Base-by-base conservation (phyloP, 2,329 filamentous ascomycete genomes). In the Xylaria polymorpha region DNA sequence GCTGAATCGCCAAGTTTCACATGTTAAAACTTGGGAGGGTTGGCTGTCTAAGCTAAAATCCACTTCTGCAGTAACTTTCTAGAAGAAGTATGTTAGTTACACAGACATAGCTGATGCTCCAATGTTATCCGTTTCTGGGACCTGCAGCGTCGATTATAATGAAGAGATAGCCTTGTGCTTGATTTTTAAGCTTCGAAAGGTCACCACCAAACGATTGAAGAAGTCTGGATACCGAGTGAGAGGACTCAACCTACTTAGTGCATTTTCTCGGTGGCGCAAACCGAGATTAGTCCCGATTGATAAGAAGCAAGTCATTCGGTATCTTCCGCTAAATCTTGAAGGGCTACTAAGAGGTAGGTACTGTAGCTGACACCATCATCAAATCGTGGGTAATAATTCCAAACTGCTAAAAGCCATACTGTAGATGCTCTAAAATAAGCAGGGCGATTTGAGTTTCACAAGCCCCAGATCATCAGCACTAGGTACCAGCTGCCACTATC, bases 371-470 rank as follows among this genome's bases (percentile, higher is more conserved):
- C 55, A 39, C 55, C 32, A 43, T 57, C 55, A 29, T n/a, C 37
- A 37, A 57, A 57, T 57, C 14, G 10, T 14, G 29, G 55, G 29
- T 6, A 32, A 53, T 57, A 57, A 29, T 14, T 43, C 37, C 55
- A 25, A 29, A 18, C 12, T 25, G 14, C 37, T 18, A 20, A 15
- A 43, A 37, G 10, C 7, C 35, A 37, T 7, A 29, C n/a, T 37
- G n/a, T n/a, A 14, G 3, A 37, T 35, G 32, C 50, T 57, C 55
- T 57, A 57, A 57, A 57, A 41, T 57, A 57, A 57, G 55, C n/a
- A 57, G 37, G 20, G 20, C 55, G 7, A 57, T 57, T 57, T 57
- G 55, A 57, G 37, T 57, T 57, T 50, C 25, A n/a, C 25, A 50
- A 15, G 3, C 22, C 25, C 46, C 46, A 56, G 20, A 10, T 37